phyloP scores from a whole-genome alignment of 805 yeast genomes.

The Clavispora phyllophila region DNA sequence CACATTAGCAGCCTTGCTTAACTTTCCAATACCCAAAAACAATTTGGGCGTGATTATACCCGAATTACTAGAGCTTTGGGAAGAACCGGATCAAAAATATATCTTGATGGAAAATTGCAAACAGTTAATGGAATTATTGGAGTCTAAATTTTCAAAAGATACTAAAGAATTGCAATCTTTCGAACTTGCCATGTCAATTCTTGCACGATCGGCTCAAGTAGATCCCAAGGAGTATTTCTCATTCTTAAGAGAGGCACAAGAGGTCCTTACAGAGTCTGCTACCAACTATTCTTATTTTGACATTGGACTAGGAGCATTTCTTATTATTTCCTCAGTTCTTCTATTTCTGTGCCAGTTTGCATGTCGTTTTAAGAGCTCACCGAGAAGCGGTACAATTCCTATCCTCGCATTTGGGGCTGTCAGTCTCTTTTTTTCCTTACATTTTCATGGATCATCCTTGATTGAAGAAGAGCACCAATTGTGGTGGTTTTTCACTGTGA shows the following conservation, averaged over 20 bases:
- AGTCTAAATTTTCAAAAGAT: conserved; percentile 30
- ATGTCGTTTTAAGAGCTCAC: background rate
- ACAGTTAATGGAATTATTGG: conserved; percentile 49
- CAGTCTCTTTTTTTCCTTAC: conserved; percentile 47
- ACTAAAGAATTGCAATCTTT: background rate
- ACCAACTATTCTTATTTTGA: conserved; percentile 64
- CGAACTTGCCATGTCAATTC: background rate
- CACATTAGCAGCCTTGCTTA: conserved; percentile 54
- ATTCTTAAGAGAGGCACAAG: conserved; percentile 46
- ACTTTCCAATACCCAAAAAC: conserved; percentile 66
- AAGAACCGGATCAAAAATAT: conserved; percentile 23
- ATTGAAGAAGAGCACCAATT: conserved; percentile 95
- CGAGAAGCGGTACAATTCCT: background rate
- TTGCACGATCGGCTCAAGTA: background rate
- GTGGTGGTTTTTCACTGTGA: conserved; percentile 66
- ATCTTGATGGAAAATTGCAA: conserved; percentile 51
- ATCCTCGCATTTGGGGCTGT: conserved; percentile 21
- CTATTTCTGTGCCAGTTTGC: background rate
- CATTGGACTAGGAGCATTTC: conserved; percentile 28
- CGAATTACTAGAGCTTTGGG: conserved; percentile 52
- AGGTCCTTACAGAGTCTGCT: conserved; percentile 50
- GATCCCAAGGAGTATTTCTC: conserved; percentile 15
- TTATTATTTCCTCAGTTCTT: conserved; percentile 7
- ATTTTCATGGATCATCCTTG: conserved; percentile 73
- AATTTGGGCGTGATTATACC: conserved; percentile 68